Percentiles rank a stretch among this genome's conserved stretches.
phyloP scores from a whole-genome alignment of 768 basidiomycete genomes.

The Boletales sp. region DNA sequence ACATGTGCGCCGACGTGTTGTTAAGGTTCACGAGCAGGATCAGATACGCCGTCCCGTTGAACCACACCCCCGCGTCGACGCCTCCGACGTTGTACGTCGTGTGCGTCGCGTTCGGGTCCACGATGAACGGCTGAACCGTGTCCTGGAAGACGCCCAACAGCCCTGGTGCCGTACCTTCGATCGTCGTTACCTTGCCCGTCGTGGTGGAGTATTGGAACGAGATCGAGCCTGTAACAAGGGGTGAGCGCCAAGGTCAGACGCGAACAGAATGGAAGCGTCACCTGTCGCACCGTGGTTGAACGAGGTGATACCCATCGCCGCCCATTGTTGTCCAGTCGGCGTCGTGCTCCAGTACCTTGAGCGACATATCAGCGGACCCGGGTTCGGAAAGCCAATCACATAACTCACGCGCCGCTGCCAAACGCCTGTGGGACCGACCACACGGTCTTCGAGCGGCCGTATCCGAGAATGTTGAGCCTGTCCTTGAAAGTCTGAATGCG shows the following conservation, averaged over 20 bases:
- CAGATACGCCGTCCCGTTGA: conserved; percentile 20
- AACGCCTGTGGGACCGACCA: conserved; percentile 82
- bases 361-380: neutral
- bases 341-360: conserved; percentile 27
- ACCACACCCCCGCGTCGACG: conserved; percentile 25
- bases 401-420: conserved; percentile 41
- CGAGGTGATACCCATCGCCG: conserved; percentile 21
- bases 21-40: conserved; percentile 17
- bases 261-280: neutral
- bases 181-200: conserved; percentile 17
- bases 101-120: conserved; percentile 3
- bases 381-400: too few species aligned
- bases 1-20: conserved; percentile 2
- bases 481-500: conserved; percentile 65
- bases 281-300: conserved; percentile 26
- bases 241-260: neutral
- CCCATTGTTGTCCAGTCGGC: conserved; percentile 29
- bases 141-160: conserved; percentile 2
- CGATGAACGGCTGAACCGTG: conserved; percentile 21
- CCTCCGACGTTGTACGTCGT: conserved; percentile 8
- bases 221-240: conserved; percentile 18
- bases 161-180: conserved; percentile 16
- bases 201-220: conserved; percentile 28
- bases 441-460: conserved; percentile 61
- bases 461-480: conserved; percentile 57